Evolutionary conservation across 2,329 filamentous ascomycete species (phyloP).

Genomic region (Thielaviopsis euricoi): DNA sequence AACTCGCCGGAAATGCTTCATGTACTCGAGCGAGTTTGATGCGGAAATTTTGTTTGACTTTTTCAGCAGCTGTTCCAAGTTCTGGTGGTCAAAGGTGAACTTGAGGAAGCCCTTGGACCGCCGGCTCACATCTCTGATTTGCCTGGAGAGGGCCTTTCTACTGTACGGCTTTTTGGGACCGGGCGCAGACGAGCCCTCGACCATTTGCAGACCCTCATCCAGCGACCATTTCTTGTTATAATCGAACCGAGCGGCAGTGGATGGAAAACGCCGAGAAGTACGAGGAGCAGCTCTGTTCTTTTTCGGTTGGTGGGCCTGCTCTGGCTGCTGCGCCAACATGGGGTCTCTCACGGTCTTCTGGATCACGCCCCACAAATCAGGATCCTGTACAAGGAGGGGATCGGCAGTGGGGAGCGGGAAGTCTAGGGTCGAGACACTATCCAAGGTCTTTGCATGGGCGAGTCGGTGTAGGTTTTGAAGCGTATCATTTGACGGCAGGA

Average conservation of each 20-base stretch:
- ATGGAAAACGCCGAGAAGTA: neutral
- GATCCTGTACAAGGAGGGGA: neutral
- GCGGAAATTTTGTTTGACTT: neutral
- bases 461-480: neutral
- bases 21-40: constrained; percentile 5
- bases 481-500: neutral
- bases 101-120: neutral
- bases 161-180: neutral
- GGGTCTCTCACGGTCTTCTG: neutral
- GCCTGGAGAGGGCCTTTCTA: neutral
- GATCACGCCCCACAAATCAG: constrained; percentile 3
- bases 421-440: neutral
- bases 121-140: neutral
- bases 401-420: neutral
- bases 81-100: neutral
- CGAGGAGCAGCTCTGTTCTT: neutral
- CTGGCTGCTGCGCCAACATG: neutral
- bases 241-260: neutral
- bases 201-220: constrained; percentile 1
- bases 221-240: constrained; percentile 7
- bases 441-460: neutral
- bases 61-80: neutral
- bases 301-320: neutral
- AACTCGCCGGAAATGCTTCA: constrained; percentile 4
- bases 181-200: neutral